Evolutionary conservation across 2,329 filamentous ascomycete genomes (phyloP), one percentile per base, ranked within the genome.

Genomic region (Beauveria caledonica): DNA sequence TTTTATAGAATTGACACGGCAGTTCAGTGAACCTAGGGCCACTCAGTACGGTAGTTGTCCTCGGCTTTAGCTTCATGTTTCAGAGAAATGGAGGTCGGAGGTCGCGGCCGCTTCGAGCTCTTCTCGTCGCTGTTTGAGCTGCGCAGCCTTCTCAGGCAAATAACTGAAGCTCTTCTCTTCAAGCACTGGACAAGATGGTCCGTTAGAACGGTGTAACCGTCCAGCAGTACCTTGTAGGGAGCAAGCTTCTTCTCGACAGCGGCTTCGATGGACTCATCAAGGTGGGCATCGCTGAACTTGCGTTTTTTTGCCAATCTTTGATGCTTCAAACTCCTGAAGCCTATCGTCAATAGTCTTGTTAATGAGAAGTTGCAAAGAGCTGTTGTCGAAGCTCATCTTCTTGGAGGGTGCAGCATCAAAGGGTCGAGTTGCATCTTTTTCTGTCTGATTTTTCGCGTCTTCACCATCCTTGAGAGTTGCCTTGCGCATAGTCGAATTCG

Each of bases 21-120:
- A 36, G 13, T 5, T 5, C 0, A 1, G 5, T 36, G 10, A 36
- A 0, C 2, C 11, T 5, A 13, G 29, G 5, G 2, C 13, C 13
- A 36, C 5, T 36, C 5, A 36, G 13, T 36, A 5, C 5, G 33
- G 5, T 2, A 13, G 13, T 13, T 15, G 33, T 15, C 13, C 5
- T 36, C 33, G 5, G 13, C 33, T 6, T 36, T 36, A 15, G 5
- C 33, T 36, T 36, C 5, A 5, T 36, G 5, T 36, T 3, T 36
- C 2, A 6, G 33, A 36, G 33, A 13, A 15, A 36, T 36, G 13
- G 33, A 15, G 13, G 33, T 36, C 13, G 6, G 11, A 11, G 1
- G 33, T 5, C 33, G 10, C 33, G 10, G 33, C 13, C 33, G 33
- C 11, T 13, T 25, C 6, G 21, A 23, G 19, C 44, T 11, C 8